Conservation (phyloP, 495 filamentous ascomycete genomes). For the Penicillium alfredii region DNA sequence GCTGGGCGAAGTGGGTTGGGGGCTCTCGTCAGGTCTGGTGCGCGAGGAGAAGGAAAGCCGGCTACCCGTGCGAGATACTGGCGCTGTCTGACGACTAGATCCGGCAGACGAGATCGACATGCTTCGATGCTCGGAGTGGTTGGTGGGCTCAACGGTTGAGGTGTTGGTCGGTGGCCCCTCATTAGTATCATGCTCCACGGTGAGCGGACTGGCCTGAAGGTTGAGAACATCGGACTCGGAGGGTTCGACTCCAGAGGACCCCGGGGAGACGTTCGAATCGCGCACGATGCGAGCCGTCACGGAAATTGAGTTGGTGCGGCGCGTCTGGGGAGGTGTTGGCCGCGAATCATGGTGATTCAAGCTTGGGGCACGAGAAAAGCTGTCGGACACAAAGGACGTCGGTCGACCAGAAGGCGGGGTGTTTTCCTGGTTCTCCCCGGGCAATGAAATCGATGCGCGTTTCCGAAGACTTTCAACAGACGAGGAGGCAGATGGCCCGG, state of each 20-base stretch:
- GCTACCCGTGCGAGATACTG: conserved; percentile 31
- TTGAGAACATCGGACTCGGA: conserved; percentile 48
- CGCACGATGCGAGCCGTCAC: conserved; percentile 75
- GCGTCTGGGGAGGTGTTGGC: conserved; percentile 20
- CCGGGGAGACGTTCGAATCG: conserved; percentile 37
- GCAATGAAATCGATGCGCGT: conserved; percentile 30
- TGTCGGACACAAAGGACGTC: too few species aligned
- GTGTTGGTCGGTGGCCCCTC: conserved; percentile 16
- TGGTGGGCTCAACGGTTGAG: conserved; percentile 10
- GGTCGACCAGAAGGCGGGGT: conserved; percentile 10
- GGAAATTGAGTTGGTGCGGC: conserved; percentile 57
- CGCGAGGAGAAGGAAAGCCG: conserved; percentile 36
- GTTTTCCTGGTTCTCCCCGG: conserved; percentile 17
- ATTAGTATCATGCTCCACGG: conserved; percentile 60
- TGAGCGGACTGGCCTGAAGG: conserved; percentile 64
- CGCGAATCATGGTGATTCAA: conserved; percentile 27
- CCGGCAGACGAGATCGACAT: conserved; percentile 33
- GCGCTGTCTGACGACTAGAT: conserved; percentile 19
- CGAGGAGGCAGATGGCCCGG: conserved; percentile 26
- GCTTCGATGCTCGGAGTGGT: conserved; percentile 24
- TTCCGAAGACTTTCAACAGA: conserved; percentile 44
- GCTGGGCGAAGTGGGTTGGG: conserved; percentile 36
- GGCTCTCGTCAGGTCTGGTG: conserved; percentile 29
- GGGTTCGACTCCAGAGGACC: conserved; percentile 33
- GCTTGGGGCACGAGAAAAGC: conserved; percentile 28